Percentiles rank a stretch among this genome's conserved stretches.
These are phyloP conservation scores for Trichosporon ovoides DNA, from an alignment of 1,284 basidiomycete genomes.

Conservation along the genomic window DNA sequence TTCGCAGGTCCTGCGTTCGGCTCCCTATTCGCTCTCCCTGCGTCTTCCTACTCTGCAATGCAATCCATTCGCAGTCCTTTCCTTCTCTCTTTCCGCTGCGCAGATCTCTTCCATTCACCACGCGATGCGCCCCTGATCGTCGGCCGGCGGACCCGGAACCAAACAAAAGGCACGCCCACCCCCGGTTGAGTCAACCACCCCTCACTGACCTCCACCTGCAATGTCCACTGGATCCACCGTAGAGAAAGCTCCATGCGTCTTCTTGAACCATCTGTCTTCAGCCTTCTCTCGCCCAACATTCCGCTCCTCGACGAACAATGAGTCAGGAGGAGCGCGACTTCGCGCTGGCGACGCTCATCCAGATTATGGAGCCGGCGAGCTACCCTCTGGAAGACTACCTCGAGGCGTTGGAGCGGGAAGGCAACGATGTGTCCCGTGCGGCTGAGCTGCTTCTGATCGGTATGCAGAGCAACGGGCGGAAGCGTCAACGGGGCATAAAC, in stretches of 20 bases:
- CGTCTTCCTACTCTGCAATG: no score
- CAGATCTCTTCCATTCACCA: background rate
- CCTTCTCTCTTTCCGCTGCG: no score
- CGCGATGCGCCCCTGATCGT: background rate
- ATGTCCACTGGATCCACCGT: background rate
- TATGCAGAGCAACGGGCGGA: background rate
- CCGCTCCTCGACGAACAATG: background rate
- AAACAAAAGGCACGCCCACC: background rate
- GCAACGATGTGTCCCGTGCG: constrained; percentile 61
- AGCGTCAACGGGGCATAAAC: background rate
- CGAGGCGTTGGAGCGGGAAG: constrained; percentile 57
- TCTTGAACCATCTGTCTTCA: background rate
- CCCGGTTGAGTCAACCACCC: constrained; percentile 11
- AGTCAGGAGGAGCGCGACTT: constrained; percentile 21
- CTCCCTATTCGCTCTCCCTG: no score
- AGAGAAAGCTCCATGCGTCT: background rate
- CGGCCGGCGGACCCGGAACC: background rate
- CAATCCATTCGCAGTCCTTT: no score
- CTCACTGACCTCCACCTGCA: background rate
- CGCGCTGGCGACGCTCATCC: constrained; percentile 36
- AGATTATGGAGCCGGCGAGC: constrained; percentile 40
- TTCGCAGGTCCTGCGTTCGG: no score
- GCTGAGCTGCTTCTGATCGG: constrained; percentile 51
- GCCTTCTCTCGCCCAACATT: no score
- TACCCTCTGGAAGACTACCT: constrained; percentile 46